Conservation (phyloP, 2,329 filamentous ascomycete genomes). For the Calonectria hongkongensis region DNA sequence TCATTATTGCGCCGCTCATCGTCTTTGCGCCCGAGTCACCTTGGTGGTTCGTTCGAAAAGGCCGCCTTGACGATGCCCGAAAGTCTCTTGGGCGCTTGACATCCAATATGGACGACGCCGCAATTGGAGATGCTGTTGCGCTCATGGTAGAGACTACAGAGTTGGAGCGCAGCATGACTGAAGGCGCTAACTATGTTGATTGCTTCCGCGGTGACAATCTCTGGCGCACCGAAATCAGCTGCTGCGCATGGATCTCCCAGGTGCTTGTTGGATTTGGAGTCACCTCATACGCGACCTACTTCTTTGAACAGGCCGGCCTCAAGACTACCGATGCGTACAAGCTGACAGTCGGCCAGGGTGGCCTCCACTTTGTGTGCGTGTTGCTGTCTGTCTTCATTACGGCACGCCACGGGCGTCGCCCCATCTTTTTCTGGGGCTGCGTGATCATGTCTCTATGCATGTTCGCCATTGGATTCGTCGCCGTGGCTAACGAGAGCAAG, state of each 20-base stretch:
- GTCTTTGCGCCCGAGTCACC: neutral
- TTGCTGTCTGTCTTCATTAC: constrained; percentile 64
- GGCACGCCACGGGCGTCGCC: constrained; percentile 62
- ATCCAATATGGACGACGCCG: constrained; percentile 65
- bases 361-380: constrained; percentile 63
- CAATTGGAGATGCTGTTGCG: constrained; percentile 64
- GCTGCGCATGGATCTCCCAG: constrained; percentile 54
- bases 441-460: constrained; percentile 46
- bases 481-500: constrained; percentile 63
- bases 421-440: constrained; percentile 61
- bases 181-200: constrained; percentile 55
- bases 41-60: constrained; percentile 63
- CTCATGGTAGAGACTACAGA: constrained; percentile 61
- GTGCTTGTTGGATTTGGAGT: constrained; percentile 51
- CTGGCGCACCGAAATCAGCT: constrained; percentile 55
- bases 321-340: constrained; percentile 60
- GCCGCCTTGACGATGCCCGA: constrained; percentile 57
- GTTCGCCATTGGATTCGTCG: constrained; percentile 57
- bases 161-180: constrained; percentile 58
- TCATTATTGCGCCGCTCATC: neutral
- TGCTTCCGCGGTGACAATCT: constrained; percentile 52
- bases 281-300: constrained; percentile 59
- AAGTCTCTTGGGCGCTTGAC: constrained; percentile 57
- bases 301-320: constrained; percentile 66
- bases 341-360: constrained; percentile 62